These are phyloP conservation scores for Aspergillus steynii DNA, from an alignment of 495 filamentous ascomycete genomes.

Conservation along the genomic window DNA sequence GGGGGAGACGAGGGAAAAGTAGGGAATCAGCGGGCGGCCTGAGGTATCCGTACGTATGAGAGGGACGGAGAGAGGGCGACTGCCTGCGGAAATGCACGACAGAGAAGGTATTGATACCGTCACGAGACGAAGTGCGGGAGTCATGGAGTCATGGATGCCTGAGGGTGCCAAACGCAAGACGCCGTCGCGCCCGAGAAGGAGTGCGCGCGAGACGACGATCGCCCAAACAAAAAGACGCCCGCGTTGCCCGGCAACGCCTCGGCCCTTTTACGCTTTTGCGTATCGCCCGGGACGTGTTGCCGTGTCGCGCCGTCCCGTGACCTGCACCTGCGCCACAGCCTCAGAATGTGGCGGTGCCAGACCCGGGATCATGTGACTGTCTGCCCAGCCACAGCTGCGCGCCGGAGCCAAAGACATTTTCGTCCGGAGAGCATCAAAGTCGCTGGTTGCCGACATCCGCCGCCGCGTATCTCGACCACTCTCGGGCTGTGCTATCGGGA, in stretches of 20 bases:
- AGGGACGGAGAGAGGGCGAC: constrained; percentile 2
- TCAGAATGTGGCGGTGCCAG: constrained; percentile 17
- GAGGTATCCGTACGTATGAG: constrained; percentile 6
- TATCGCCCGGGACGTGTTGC: constrained; percentile 9
- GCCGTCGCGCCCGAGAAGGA: constrained; percentile 25
- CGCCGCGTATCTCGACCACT: constrained; percentile 8
- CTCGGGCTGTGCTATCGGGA: constrained; percentile 5
- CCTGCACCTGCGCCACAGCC: constrained; percentile 13
- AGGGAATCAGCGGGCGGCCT: constrained; percentile 8
- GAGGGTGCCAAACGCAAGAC: constrained; percentile 19
- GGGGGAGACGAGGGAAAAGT: constrained; percentile 1
- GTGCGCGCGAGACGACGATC: constrained; percentile 19
- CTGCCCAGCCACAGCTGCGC: constrained; percentile 15
- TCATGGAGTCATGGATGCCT: constrained; percentile 16
- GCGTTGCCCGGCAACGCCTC: constrained; percentile 24
- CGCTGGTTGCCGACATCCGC: neutral
- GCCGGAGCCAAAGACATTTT: constrained; percentile 25
- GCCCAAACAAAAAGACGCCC: constrained; percentile 14
- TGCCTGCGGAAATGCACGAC: neutral
- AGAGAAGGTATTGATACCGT: constrained; percentile 26
- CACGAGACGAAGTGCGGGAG: constrained; percentile 12
- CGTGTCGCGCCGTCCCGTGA: constrained; percentile 22
- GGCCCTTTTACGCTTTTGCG: constrained; percentile 10
- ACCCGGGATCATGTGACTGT: constrained; percentile 8
- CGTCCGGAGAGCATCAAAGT: constrained; percentile 11